Conservation (phyloP, 1,284 basidiomycete genomes). For the Takashimella koratensis region DNA sequence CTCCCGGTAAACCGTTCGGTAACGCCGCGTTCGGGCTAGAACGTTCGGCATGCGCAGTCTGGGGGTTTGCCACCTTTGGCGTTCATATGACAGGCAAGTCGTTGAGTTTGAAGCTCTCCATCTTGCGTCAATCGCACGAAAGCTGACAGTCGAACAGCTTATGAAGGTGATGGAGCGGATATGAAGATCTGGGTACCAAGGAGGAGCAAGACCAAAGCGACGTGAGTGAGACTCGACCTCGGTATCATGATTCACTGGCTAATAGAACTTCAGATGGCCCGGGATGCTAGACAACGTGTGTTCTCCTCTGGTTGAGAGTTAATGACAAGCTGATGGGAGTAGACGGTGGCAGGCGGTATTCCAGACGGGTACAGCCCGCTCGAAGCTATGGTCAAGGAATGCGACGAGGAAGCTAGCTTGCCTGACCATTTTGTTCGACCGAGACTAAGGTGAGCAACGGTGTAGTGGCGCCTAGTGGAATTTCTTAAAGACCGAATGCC, state of each 20-base stretch:
- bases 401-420: conserved; percentile 85
- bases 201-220: conserved; percentile 78
- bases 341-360: conserved; percentile 56
- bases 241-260: no score
- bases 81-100: conserved; percentile 45
- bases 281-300: conserved; percentile 51
- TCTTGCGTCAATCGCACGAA: no score
- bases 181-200: conserved; percentile 82
- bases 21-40: conserved; percentile 86
- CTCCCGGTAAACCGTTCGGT: conserved; percentile 10
- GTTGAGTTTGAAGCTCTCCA: not conserved
- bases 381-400: conserved; percentile 83
- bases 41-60: conserved; percentile 71
- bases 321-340: no score
- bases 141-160: conserved; percentile 21
- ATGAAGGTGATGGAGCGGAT: conserved; percentile 42
- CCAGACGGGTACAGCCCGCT: conserved; percentile 66
- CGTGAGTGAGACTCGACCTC: conserved; percentile 12
- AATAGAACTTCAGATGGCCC: conserved; percentile 62
- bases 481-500: not conserved
- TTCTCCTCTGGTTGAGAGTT: no score
- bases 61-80: conserved; percentile 80
- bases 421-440: conserved; percentile 59
- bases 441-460: conserved; percentile 61
- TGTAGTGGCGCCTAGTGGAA: conserved; percentile 63